Evolutionary conservation across 208 protist species (phyloP), one percentile per base, ranked within the genome.

Genomic region (Jaenimonas drosophilae): DNA sequence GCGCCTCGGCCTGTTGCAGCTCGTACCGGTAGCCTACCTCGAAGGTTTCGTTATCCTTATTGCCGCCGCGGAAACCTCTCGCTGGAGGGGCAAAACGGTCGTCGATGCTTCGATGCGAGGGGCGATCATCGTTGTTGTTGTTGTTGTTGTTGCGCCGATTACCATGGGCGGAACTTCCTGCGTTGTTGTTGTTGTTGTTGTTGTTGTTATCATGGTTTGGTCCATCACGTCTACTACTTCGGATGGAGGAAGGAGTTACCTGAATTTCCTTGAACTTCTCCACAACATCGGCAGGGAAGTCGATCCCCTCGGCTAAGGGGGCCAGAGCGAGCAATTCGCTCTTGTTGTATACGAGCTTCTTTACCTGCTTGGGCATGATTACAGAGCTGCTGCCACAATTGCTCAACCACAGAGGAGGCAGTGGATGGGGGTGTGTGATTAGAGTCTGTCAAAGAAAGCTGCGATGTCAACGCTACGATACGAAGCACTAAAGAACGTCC

Each of bases 1-100:
- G 78, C 27, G 64, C 60, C 0, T 77, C 80, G 45, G 57, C 83
- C 28, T 65, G 76, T 61, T 83, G 69, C 44, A 89, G 64, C 45
- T 92, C 79, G 49, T 92, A 92, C 56, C 73, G 58, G 55, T 80
- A 71, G 0, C 84, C 84, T 46, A 82, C 75, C 26, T 89, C 84
- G 41, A 92, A 92, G 5, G 84, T 80, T 45, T 92, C 84, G 37
- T 82, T 56, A 39, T 92, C 74, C 23, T 65, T 67, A 51, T 67
- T 76, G 21, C 54, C 77, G n/a, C 77, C 54, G 23, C 76, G 70
- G 37, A 61, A 59, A 3, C 59, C 44, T 29, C 71, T 50, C 2
- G 75, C 40, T 2, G 72, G 75, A 1, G 73, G 64, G 20, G 48
- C 59, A 42, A 88, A 88, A 39, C 78, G 76, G 24, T 91, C 77